Conservation (phyloP, 306 rosid species). For the Gastrolobium bilobum region DNA sequence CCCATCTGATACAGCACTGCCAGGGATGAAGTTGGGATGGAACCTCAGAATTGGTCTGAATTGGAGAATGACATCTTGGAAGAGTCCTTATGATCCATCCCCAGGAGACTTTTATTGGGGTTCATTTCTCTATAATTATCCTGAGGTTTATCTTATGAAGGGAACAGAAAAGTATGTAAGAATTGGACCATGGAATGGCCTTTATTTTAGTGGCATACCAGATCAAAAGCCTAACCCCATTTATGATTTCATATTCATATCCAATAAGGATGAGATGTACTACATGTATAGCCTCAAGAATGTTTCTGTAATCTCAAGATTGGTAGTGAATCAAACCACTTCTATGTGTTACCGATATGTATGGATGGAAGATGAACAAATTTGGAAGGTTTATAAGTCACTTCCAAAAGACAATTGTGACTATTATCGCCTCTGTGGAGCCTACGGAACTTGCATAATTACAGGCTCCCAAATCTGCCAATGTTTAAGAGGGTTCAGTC, state of each 20-base stretch:
- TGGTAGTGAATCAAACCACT: constrained; percentile 46
- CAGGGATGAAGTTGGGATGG: constrained; percentile 69
- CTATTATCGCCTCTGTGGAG: constrained; percentile 51
- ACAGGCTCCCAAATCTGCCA: constrained; percentile 34
- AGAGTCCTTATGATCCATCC: constrained; percentile 57
- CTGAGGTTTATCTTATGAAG: constrained; percentile 44
- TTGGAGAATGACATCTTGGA: constrained; percentile 59
- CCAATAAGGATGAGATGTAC: constrained; percentile 44
- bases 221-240: constrained; percentile 27
- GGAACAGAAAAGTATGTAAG: constrained; percentile 41
- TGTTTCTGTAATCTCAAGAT: constrained; percentile 41
- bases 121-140: constrained; percentile 34
- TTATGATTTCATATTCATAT: constrained; percentile 6
- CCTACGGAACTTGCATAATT: constrained; percentile 47
- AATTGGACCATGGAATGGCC: constrained; percentile 55
- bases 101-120: constrained; percentile 52
- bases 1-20: constrained; percentile 64
- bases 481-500: constrained; percentile 54
- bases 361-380: constrained; percentile 27
- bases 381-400: constrained; percentile 44
- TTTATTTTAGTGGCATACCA: constrained; percentile 43
- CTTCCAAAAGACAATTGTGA: constrained; percentile 50
- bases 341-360: neutral
- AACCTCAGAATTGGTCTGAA: constrained; percentile 54
- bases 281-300: neutral